Evolutionary conservation across 495 filamentous ascomycete genomes (phyloP), one percentile per base, ranked within the genome.

Genomic region (Aspergillus haitiensis): DNA sequence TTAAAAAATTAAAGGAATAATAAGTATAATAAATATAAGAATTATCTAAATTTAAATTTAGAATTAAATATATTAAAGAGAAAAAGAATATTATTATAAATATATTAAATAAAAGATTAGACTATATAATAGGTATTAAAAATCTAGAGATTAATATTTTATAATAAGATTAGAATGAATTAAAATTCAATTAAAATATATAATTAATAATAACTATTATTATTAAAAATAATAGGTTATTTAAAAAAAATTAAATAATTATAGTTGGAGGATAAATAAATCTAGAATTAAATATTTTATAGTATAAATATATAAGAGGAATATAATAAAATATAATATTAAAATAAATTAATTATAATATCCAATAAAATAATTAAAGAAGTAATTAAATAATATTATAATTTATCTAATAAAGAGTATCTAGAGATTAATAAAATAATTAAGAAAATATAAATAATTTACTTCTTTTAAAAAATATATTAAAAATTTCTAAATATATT

Each of bases 291-390:
- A 16, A 35, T 36, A 36, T 15, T 36, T 16, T n/a, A 36, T 7
- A 15, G 35, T 12, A 53, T 53, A 53, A 37, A 34, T 11, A 15
- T 55, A 10, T 42, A 55, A 21, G 27, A 55, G 0, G 42, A 40
- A 55, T 13, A 55, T 42, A 55, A 55, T 50, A 50, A 50, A 31
- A 32, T 50, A 55, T 55, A 55, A 18, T 55, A 55, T 36, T 36
- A 37, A 36, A 36, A 37, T 53, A 53, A 27, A 36, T 35, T 36
- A 12, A 35, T 35, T 3, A 36, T 53, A 15, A 37, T 42, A 40
- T 27, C 9, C 42, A 21, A 15, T 40, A 40, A 3, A 40, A 37
- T 53, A 53, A 16, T 36, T 0, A 40, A 40, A 1, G 13, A 37
- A 16, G 36, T 35, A 52, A 7, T 36, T 52, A 35, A 52, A 37